Evolutionary conservation across 495 filamentous ascomycete genomes (phyloP).

Genomic region (Durotheca rogersii): DNA sequence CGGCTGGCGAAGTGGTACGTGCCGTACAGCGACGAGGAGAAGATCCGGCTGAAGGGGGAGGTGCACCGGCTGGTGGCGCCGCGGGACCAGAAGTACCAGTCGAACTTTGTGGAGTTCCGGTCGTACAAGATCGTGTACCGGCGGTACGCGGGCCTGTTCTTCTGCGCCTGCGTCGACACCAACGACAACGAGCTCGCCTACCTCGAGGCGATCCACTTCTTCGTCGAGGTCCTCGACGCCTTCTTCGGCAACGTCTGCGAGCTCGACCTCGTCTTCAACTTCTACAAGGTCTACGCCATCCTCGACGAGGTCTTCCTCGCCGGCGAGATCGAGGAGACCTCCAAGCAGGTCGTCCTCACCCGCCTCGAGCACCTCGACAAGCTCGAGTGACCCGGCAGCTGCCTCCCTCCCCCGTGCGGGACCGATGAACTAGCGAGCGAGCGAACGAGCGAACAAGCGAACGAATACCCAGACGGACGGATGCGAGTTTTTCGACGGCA

Average conservation of each 20-base stretch:
- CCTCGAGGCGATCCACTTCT: conserved; percentile 98
- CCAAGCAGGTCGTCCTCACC: conserved; percentile 95
- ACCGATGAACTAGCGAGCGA: neutral
- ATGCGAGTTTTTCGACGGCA: no score
- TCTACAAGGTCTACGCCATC: conserved; percentile 89
- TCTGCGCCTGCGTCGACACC: conserved; percentile 97
- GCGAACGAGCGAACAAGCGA: no score
- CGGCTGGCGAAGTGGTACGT: conserved; percentile 98
- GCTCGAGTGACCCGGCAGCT: conserved; percentile 70
- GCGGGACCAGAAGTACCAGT: conserved; percentile 98
- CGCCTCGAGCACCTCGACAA: conserved; percentile 95
- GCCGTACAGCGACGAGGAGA: conserved; percentile 95
- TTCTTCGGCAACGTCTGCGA: conserved; percentile 99
- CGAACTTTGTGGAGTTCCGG: conserved; percentile 97
- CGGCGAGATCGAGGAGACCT: conserved; percentile 97
- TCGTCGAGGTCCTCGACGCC: conserved; percentile 95
- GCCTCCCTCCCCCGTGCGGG: neutral
- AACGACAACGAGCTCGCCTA: conserved; percentile 99
- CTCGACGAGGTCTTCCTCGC: conserved; percentile 95
- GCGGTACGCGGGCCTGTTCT: conserved; percentile 95
- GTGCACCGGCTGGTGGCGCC: conserved; percentile 94
- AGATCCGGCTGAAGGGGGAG: conserved; percentile 93
- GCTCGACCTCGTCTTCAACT: conserved; percentile 98
- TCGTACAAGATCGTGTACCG: conserved; percentile 94
- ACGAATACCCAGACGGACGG: no score